Percentiles rank a stretch among this genome's conserved stretches.
Evolutionary conservation across 768 basidiomycete genomes (phyloP).

Genomic region (Hygrophoropsis aurantiaca): DNA sequence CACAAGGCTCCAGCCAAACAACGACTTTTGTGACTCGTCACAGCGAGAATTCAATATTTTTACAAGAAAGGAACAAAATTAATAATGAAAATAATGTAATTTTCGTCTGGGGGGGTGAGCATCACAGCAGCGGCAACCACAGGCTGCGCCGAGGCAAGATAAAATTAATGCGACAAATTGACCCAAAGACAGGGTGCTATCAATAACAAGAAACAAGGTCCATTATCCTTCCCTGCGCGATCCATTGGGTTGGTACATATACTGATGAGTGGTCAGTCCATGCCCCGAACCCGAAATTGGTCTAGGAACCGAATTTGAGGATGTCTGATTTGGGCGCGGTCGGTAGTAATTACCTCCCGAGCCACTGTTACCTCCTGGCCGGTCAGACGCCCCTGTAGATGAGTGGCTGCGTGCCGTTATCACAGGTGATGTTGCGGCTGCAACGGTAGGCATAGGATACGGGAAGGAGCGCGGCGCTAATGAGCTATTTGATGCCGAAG

Average conservation of each 20-base stretch:
- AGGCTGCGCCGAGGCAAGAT: too few species aligned
- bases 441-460: slow-evolving; percentile 76
- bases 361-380: slow-evolving; percentile 17
- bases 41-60: too few species aligned
- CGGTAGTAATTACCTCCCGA: slow-evolving; percentile 54
- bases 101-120: too few species aligned
- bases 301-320: slow-evolving; percentile 20
- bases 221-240: slow-evolving; percentile 23
- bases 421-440: slow-evolving; percentile 59
- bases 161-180: too few species aligned
- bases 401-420: slow-evolving; percentile 34
- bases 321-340: slow-evolving; percentile 36
- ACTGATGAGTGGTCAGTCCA: slow-evolving; percentile 37
- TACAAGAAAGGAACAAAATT: too few species aligned
- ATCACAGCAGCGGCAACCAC: too few species aligned
- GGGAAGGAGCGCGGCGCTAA: slow-evolving; percentile 37
- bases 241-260: slow-evolving; percentile 48
- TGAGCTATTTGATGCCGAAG: slow-evolving; percentile 9
- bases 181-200: not conserved
- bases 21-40: not conserved
- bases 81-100: too few species aligned
- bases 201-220: too few species aligned
- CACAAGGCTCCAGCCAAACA: slow-evolving; percentile 26
- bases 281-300: slow-evolving; percentile 18
- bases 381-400: slow-evolving; percentile 33